These are phyloP conservation scores for Starmera amethionina DNA, from an alignment of 805 yeast genomes.

Conservation along the genomic window DNA sequence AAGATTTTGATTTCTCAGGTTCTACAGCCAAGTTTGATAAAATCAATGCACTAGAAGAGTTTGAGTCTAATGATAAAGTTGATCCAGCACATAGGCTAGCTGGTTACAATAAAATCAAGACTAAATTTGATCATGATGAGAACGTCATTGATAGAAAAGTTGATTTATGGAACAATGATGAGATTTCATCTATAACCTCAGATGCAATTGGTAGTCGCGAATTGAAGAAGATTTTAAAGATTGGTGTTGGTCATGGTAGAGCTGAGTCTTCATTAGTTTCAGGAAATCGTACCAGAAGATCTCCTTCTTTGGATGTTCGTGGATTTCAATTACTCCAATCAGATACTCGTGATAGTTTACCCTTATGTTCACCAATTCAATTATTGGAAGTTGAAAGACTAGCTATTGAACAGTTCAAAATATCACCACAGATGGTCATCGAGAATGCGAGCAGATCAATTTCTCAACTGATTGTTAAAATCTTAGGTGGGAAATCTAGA, in stretches of 20 bases:
- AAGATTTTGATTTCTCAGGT: slow-evolving; percentile 80
- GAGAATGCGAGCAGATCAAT: slow-evolving; percentile 68
- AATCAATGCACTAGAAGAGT: slow-evolving; percentile 65
- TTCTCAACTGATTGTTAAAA: slow-evolving; percentile 44
- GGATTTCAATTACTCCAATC: slow-evolving; percentile 7
- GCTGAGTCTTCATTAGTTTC: not conserved
- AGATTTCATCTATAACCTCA: slow-evolving; percentile 7
- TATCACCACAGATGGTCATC: slow-evolving; percentile 33
- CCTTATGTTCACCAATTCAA: slow-evolving; percentile 71
- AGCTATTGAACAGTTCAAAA: slow-evolving; percentile 41
- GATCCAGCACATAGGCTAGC: slow-evolving; percentile 58
- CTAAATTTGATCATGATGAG: slow-evolving; percentile 60
- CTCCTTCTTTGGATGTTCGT: slow-evolving; percentile 5
- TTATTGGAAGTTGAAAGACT: slow-evolving; percentile 64
- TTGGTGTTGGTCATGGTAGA: slow-evolving; percentile 1
- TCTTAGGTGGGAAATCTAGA: slow-evolving; percentile 63
- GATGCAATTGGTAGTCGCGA: slow-evolving; percentile 1
- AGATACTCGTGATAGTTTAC: slow-evolving; percentile 25
- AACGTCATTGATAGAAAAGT: slow-evolving; percentile 37
- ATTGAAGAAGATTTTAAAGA: not conserved
- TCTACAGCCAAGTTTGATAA: slow-evolving; percentile 79
- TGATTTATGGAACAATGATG: slow-evolving; percentile 5
- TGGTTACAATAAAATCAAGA: slow-evolving; percentile 51
- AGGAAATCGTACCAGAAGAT: slow-evolving; percentile 11
- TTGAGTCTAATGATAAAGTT: slow-evolving; percentile 52